Conservation (phyloP, 2,329 filamentous ascomycete genomes). For the Claviceps capensis region DNA sequence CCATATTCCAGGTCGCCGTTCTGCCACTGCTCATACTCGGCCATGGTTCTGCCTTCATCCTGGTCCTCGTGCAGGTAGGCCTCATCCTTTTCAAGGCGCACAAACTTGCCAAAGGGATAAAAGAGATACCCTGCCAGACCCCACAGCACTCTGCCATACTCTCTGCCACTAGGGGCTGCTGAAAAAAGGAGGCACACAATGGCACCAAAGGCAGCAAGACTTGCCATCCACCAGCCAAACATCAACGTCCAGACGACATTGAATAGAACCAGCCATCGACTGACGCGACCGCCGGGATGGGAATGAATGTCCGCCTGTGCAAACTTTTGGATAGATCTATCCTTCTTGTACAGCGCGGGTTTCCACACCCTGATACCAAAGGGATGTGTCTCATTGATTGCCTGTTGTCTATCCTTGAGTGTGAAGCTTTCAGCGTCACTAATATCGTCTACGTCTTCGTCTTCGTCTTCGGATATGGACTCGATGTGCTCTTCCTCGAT, state of each 20-base stretch:
- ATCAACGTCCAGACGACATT: slow-evolving; percentile 82
- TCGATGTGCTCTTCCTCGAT: slow-evolving; percentile 34
- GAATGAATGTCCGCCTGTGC: slow-evolving; percentile 97
- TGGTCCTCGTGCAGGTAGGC: slow-evolving; percentile 89
- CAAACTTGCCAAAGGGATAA: slow-evolving; percentile 94
- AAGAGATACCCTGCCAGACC: slow-evolving; percentile 77
- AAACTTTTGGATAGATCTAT: slow-evolving; percentile 87
- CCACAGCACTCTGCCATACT: slow-evolving; percentile 76
- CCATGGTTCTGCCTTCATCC: slow-evolving; percentile 91
- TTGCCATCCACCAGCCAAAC: slow-evolving; percentile 93
- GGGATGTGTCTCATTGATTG: slow-evolving; percentile 96
- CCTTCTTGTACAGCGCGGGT: slow-evolving; percentile 94
- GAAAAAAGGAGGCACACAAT: slow-evolving; percentile 67
- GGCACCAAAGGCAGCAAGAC: slow-evolving; percentile 61
- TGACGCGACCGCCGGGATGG: slow-evolving; percentile 75
- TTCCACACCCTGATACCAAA: slow-evolving; percentile 99
- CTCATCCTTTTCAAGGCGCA: slow-evolving; percentile 86
- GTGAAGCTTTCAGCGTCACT: slow-evolving; percentile 98
- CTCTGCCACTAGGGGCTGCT: slow-evolving; percentile 64
- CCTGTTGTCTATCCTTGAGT: slow-evolving; percentile 87
- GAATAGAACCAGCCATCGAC: slow-evolving; percentile 70
- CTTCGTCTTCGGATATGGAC: slow-evolving; percentile 49
- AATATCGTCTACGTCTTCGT: slow-evolving; percentile 16
- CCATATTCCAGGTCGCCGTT: slow-evolving; percentile 94
- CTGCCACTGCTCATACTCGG: slow-evolving; percentile 98